Conservation (phyloP, 1,139 yeast species). For the Yamadazyma spencermartinsiae region DNA sequence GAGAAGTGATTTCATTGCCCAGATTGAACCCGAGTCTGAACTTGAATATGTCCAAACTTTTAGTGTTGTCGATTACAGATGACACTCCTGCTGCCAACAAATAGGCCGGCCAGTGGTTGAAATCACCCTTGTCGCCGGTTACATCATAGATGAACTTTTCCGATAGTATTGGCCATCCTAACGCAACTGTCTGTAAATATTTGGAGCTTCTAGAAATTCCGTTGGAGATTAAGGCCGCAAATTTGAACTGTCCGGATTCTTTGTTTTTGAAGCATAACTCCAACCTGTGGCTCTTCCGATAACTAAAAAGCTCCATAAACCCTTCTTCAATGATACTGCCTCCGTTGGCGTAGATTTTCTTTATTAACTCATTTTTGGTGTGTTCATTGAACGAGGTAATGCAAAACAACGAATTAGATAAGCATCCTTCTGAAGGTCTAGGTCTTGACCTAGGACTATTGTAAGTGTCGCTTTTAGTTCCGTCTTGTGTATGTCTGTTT, state of each 20-base stretch:
- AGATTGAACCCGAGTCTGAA: conserved; percentile 34
- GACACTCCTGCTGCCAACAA: conserved; percentile 74
- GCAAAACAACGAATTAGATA: conserved; percentile 32
- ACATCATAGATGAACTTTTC: conserved; percentile 61
- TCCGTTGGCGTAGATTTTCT: conserved; percentile 47
- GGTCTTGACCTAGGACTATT: conserved; percentile 6
- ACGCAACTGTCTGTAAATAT: conserved; percentile 78
- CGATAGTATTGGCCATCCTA: conserved; percentile 87
- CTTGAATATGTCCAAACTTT: conserved; percentile 41
- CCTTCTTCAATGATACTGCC: conserved; percentile 55
- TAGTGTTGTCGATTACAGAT: conserved; percentile 30
- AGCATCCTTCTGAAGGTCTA: conserved; percentile 12
- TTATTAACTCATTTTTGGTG: conserved; percentile 34
- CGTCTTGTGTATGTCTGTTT: conserved; percentile 16
- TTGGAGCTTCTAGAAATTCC: conserved; percentile 66
- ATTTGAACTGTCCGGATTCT: conserved; percentile 25
- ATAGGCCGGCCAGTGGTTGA: conserved; percentile 52
- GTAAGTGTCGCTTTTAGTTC: neutral
- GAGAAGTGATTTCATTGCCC: conserved; percentile 28
- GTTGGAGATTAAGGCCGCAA: conserved; percentile 68
- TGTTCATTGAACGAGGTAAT: conserved; percentile 40
- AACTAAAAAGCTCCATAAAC: conserved; percentile 35
- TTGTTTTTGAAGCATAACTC: conserved; percentile 7
- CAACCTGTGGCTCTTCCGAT: conserved; percentile 8
- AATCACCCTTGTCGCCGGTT: conserved; percentile 20